A percentile compares a stretch with the other conserved stretches of the same genome.
phyloP scores from a whole-genome alignment of 257 asterid genomes.

The Nicotiana obtusifolia region DNA sequence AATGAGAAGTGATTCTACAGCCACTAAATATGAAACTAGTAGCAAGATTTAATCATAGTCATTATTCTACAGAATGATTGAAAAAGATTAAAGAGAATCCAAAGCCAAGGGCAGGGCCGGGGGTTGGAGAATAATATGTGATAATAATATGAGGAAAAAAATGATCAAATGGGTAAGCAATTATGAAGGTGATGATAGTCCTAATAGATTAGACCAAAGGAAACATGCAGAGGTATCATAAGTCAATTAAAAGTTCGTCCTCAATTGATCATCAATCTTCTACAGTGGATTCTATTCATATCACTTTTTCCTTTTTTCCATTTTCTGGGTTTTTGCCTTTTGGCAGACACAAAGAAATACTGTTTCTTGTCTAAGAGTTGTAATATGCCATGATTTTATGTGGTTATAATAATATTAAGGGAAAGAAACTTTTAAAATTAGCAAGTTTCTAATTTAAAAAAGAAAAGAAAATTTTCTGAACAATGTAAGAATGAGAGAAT shows the following conservation, averaged over 20 bases:
- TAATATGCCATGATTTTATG: too few relatives aligned
- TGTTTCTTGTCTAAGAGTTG: too few relatives aligned
- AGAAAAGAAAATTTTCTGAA: too few relatives aligned
- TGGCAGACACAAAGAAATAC: neutral
- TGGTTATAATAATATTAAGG: too few relatives aligned
- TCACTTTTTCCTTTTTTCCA: neutral
- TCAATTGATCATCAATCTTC: conserved; percentile 13
- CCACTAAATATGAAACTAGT: neutral
- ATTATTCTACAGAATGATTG: neutral
- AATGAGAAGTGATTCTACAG: neutral
- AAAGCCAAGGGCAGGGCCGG: neutral
- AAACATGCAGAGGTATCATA: conserved; percentile 20
- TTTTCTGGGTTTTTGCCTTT: neutral
- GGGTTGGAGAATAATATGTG: neutral
- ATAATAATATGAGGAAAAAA: neutral
- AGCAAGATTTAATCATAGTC: conserved; percentile 5
- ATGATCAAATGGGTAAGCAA: neutral
- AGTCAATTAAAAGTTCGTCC: conserved; percentile 19
- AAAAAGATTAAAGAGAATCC: conserved; percentile 5
- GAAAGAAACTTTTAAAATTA: too few relatives aligned
- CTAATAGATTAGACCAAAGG: neutral
- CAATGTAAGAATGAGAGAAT: too few relatives aligned
- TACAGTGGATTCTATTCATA: conserved; percentile 9
- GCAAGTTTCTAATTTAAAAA: too few relatives aligned
- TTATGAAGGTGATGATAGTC: neutral